phyloP scores from a whole-genome alignment of 1,284 basidiomycete species.

The Moniliella sp. region DNA sequence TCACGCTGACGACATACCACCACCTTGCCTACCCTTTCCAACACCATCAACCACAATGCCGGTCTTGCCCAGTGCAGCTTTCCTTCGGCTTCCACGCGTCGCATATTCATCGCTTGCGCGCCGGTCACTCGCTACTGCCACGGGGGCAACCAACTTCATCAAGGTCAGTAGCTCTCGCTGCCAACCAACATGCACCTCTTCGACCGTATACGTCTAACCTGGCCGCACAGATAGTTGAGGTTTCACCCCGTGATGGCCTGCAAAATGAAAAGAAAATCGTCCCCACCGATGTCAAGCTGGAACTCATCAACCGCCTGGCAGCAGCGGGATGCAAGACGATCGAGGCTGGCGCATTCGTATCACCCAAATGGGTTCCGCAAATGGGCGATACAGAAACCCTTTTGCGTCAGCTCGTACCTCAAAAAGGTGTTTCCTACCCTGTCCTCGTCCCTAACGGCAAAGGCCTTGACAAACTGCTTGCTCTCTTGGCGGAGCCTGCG shows the following conservation, averaged over 20 bases:
- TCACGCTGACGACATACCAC: no score
- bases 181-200: neutral
- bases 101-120: no score
- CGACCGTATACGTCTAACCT: neutral
- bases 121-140: neutral
- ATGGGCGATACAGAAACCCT: conserved; percentile 35
- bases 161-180: neutral
- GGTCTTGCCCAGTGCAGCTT: no score
- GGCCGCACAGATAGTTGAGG: conserved; percentile 51
- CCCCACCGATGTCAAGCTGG: conserved; percentile 52
- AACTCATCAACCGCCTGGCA: conserved; percentile 56
- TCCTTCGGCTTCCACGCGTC: no score
- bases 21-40: no score
- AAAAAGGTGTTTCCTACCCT: conserved; percentile 48
- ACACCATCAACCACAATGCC: no score
- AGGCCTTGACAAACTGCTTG: conserved; percentile 36
- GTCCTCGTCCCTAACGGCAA: conserved; percentile 67
- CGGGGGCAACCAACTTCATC: neutral
- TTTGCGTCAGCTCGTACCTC: conserved; percentile 42
- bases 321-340: conserved; percentile 51
- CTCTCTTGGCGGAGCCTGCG: conserved; percentile 3
- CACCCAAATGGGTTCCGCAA: conserved; percentile 55
- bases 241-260: conserved; percentile 72
- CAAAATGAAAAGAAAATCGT: conserved; percentile 66
- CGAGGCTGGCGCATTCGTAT: conserved; percentile 77